Percentiles rank a stretch among this genome's conserved stretches.
These are phyloP conservation scores for Fraxinus sp. DNA, from an alignment of 305 asterid species.

Conservation along the genomic window DNA sequence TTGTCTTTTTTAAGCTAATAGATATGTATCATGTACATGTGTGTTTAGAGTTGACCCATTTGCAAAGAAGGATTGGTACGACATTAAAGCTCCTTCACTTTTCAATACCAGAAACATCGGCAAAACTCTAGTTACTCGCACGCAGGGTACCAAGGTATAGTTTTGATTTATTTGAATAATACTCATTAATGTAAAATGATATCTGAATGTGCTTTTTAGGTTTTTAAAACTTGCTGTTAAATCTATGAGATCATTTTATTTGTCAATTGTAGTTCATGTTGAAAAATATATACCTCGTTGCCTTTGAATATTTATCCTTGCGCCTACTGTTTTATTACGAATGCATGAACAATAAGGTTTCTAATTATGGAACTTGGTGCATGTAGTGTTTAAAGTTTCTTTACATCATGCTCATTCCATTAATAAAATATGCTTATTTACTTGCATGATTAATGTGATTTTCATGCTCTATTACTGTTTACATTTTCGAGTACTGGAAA, in stretches of 20 bases:
- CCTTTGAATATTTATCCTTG: background rate
- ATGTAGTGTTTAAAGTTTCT: background rate
- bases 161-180: background rate
- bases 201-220: background rate
- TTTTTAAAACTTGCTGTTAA: background rate
- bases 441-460: background rate
- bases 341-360: background rate
- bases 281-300: background rate
- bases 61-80: slow-evolving; percentile 83
- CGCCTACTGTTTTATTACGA: background rate
- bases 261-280: background rate
- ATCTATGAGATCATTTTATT: background rate
- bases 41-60: slow-evolving; percentile 40
- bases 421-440: background rate
- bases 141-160: slow-evolving; percentile 86
- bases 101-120: slow-evolving; percentile 44
- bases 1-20: background rate
- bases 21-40: background rate
- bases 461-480: background rate
- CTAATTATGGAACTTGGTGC: background rate
- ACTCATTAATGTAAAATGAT: background rate
- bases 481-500: background rate
- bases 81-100: slow-evolving; percentile 61
- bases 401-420: background rate
- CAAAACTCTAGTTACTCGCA: slow-evolving; percentile 67